Base-by-base conservation (phyloP, 2,329 filamentous ascomycete species). In the Cordyceps javanica region DNA sequence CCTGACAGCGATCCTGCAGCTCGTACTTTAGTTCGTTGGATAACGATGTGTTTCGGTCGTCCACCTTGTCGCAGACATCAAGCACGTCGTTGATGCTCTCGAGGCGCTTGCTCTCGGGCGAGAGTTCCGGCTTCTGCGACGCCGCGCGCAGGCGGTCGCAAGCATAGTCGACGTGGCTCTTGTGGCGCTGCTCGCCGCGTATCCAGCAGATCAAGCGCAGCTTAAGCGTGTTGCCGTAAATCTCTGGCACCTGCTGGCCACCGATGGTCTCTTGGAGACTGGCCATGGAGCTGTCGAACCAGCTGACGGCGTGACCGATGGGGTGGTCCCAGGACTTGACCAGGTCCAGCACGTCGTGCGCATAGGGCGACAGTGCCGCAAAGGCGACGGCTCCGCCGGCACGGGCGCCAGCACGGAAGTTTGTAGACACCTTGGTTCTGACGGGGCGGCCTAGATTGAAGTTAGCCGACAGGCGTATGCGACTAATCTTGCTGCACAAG, bases 301-400 rank as follows among this genome's bases (percentile, higher is more conserved):
- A 53, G 10, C 23, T 34, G 25, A 53, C 38, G 5, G 50, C 25
- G 13, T 23, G 36, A 7, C 50, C 50, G 50, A 53, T 32, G 8
- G 50, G 50, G 38, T 53, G 21, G 38, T 53, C 50, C 50, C 50
- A 53, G 2, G n/a, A 10, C 38, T 44, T 53, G 26, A 53, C 9
- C 36, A 42, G 19, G 13, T 53, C 38, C n/a, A 53, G 38, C 5
- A 53, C 28, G 25, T 53, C 36, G 38, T 53, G 50, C 6, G 50
- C 50, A 14, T 30, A 53, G 5, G 50, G 50, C 13, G 38, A 30
- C 2, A 53, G 36, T 19, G 8, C 38, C 1, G 28, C 26, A 25
- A 53, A 53, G 3, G 50, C 50, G 5, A 53, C 26, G 38, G 36
- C 50, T 1, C 25, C 36, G n/a, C 50, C 50, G 2, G 38, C 36